Evolutionary conservation across 257 asterid species (phyloP), one percentile per base, ranked within the genome.

Genomic region (Lycium ferocissimum): DNA sequence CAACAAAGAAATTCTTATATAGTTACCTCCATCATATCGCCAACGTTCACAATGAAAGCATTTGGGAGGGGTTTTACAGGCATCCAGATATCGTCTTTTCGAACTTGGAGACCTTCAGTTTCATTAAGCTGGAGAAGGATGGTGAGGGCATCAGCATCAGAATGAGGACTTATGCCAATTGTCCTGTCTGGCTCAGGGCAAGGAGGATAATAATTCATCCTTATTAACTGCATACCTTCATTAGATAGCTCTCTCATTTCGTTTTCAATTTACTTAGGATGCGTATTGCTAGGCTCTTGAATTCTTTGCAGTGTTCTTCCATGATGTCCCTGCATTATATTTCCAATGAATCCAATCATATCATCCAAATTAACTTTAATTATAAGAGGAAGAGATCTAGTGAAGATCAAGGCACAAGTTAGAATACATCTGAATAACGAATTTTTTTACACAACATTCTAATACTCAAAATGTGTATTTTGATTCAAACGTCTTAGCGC

Each of bases 131-230:
- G 94, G 54, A 88, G 83, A 6, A 90, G 88, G 86, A 92, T 92
- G 38, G 94, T 92, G 12, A 92, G 86, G 40, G 90, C 92, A 83
- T 47, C 94, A 5, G 92, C 93, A 54, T 92, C 94, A 1, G 94
- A 92, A 73, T 92, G 93, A 62, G 94, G 91, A 53, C 79, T 84
- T 61, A 92, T 81, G 56, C 92, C 94, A 18, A 88, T 85, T 18
- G 90, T 90, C 14, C 12, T 43, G 6, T 92, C 90, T 6, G 94
- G 92, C 87, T 92, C 86, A 1, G 94, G 94, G 62, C 94, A 92
- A 5, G 91, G 92, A 43, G 94, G 92, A 88, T 90, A 90, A 83
- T 87, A 90, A 80, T 92, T 90, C 91, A 92, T 86, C 35, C 93
- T 58, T 87, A 92, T 90, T 14, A 89, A 67, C 65, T 92, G 94